Conservation (phyloP, 2,329 filamentous ascomycete genomes). For the Sporothrix brunneoviolacea region DNA sequence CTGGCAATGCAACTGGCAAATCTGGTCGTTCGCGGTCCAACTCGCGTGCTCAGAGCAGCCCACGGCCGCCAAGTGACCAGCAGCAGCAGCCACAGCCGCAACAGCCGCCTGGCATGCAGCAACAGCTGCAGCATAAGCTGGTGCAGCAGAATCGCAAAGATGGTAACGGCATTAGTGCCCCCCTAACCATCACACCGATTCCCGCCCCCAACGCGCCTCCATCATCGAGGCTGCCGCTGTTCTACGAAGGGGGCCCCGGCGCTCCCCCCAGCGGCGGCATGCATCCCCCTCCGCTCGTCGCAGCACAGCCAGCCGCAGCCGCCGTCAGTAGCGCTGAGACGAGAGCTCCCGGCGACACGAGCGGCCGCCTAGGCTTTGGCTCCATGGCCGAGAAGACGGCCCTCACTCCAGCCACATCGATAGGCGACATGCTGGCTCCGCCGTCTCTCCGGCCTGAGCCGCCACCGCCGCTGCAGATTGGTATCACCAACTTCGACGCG, state of each 20-base stretch:
- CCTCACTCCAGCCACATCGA: constrained; percentile 28
- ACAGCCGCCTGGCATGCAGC: constrained; percentile 1
- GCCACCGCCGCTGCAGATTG: constrained; percentile 39
- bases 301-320: not conserved
- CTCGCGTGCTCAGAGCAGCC: constrained; percentile 36
- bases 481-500: constrained; percentile 46
- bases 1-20: constrained; percentile 26
- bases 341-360: not conserved
- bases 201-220: constrained; percentile 21
- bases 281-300: constrained; percentile 8
- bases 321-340: not conserved
- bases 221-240: constrained; percentile 20
- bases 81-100: not conserved
- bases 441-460: constrained; percentile 51
- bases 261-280: constrained; percentile 14
- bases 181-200: not conserved
- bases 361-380: constrained; percentile 4
- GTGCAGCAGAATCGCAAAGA: constrained; percentile 7
- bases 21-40: constrained; percentile 47
- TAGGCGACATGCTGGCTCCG: constrained; percentile 50
- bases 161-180: not conserved
- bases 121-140: constrained; percentile 3
- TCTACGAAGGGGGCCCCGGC: constrained; percentile 1
- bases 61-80: constrained; percentile 8
- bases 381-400: constrained; percentile 5